Base-by-base conservation (phyloP, 2,329 filamentous ascomycete species). In the Claviceps digitariae region DNA sequence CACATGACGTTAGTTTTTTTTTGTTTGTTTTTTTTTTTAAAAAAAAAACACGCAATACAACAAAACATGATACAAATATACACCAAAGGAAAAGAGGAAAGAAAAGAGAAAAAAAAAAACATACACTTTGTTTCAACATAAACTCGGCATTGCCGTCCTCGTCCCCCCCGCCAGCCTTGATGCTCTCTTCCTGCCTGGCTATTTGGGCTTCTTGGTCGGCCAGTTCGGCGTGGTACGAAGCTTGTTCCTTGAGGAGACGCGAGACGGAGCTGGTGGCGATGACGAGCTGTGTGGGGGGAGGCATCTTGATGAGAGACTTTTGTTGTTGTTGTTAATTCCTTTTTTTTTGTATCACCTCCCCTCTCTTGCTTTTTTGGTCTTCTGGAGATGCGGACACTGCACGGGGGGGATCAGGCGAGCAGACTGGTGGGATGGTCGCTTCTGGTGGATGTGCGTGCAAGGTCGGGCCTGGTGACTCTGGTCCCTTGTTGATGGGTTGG, bases 161-260 rank as follows among this genome's bases (percentile, higher is more conserved):
- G 52, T 78, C 74, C 17, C 68, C 71, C 3, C 69, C 67, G 27
- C 69, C 71, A n/a, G 64, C 67, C 44, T 74, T 67, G 34, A 80
- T 67, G 60, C 86, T 81, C 46, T 75, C 73, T 66, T 83, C 76
- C 20, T 95, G 76, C 66, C 82, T 81, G 66, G 78, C 72, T 58
- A 94, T 78, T 54, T 86, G 81, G 56, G 78, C 77, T 61, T 87
- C 77, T 66, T 97, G 90, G 58, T 84, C 75, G 58, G 78, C 74
- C 21, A 90, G 78, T 69, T 98, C 93, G 65, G 86, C 86, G 74
- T 90, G 86, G 72, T 98, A 97, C 62, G 84, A 91, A 41, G 79
- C 75, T 69, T 96, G 88, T 69, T 98, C 93, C 70, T 95, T 96
- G 59, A 95, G 81, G 48, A 97, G 80, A 55, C 93, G 88, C 62